Percentiles rank a stretch among this genome's conserved stretches.
Conservation (phyloP, 1,284 basidiomycete genomes). For the Sanghuangporus baumii region DNA sequence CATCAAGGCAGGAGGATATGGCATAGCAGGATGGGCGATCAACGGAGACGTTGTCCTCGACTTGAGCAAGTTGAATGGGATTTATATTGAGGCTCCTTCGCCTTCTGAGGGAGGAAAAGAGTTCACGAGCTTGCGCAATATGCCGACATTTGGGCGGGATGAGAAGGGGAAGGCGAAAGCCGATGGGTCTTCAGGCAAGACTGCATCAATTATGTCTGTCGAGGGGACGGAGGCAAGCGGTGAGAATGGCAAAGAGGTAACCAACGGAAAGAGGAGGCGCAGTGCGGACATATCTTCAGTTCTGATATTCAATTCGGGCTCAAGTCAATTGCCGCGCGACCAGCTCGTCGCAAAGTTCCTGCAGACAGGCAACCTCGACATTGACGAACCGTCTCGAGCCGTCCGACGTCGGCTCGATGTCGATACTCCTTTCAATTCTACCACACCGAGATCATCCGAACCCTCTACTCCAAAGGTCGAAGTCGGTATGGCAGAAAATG, state of each 20-base stretch:
- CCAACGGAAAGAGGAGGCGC: conserved; percentile 9
- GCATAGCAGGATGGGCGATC: conserved; percentile 84
- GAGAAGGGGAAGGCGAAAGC: conserved; percentile 47
- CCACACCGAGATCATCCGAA: background rate
- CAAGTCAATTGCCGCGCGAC: conserved; percentile 28
- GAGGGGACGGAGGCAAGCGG: background rate
- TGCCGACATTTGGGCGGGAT: conserved; percentile 28
- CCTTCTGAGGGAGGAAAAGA: conserved; percentile 27
- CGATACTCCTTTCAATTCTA: background rate
- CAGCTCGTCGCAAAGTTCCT: conserved; percentile 50
- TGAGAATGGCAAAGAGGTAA: background rate
- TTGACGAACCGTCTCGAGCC: conserved; percentile 30
- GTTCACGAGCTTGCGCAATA: conserved; percentile 53
- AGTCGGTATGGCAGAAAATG: too few relatives aligned
- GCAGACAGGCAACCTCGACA: conserved; percentile 27
- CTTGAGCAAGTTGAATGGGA: conserved; percentile 58
- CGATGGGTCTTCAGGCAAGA: background rate
- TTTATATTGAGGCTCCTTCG: conserved; percentile 58
- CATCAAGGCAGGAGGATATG: conserved; percentile 85
- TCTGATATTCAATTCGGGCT: background rate
- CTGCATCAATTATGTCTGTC: background rate
- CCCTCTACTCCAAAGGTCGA: background rate
- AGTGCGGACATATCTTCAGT: background rate
- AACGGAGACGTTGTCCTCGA: conserved; percentile 82
- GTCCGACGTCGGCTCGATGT: conserved; percentile 39